Base-by-base conservation (phyloP, 345 rosid species). In the Geranium brycei region DNA sequence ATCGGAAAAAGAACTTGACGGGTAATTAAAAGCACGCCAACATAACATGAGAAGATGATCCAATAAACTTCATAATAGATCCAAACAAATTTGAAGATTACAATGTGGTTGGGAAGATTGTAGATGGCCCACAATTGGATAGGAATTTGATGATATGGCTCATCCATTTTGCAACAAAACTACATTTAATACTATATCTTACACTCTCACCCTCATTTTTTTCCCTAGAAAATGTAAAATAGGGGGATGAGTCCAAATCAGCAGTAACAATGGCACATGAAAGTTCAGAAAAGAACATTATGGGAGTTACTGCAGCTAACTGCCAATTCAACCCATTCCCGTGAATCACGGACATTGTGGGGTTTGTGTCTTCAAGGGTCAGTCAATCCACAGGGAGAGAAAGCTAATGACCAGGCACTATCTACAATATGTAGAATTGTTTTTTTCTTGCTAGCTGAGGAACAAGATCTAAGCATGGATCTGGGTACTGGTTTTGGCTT, bases 281-380 rank as follows among this genome's bases (percentile, higher is more conserved):
- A 77, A 72, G 72, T 28, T 61, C 6, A 66, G 61, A 78, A 75
- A 56, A 61, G 64, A 53, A 47, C 66, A 64, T 38, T 66, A 69
- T 23, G 51, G 65, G 59, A 71, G 61, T 67, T 65, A 78, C 64
- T 69, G 79, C 71, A 64, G 69, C 76, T 62, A 79, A 66, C 85
- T 69, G 71, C 71, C 79, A 60, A 69, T 76, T 67, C 67, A 74
- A 69, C 69, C 60, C 19, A 67, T 75, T 60, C 84, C 68, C 72
- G 84, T 81, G 87, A 82, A 68, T 76, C 80, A 79, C 79, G 72
- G 83, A 68, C 69, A 68, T 69, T 61, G 53, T 47, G 53, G 11
- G 53, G 53, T 47, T 47, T 10, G 6, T 38, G 8, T 5, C 8
- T 38, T 38, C 47, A 11, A 47, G 53, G 53, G 12, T 47, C 53